Evolutionary conservation across 78 protist species (phyloP).

Genomic region (Salpingoeca rosetta): DNA sequence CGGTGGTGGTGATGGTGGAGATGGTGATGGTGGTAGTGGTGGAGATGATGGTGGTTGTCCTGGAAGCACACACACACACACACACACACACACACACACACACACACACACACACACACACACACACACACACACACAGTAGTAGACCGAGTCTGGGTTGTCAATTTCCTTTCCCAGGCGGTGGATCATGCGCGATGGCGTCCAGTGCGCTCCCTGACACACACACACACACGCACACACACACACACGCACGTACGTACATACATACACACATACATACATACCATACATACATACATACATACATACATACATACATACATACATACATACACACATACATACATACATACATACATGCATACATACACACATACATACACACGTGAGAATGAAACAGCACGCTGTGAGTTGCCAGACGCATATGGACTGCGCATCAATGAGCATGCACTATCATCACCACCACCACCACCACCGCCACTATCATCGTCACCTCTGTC

Average conservation of each 20-base stretch:
- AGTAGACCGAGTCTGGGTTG: constrained; percentile 75
- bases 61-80: neutral
- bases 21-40: no score
- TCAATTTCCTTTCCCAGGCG: constrained; percentile 91
- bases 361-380: neutral
- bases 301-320: neutral
- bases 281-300: neutral
- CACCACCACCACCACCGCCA: no score
- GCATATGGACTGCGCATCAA: neutral
- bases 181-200: constrained; percentile 87
- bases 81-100: neutral
- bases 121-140: constrained; percentile 95
- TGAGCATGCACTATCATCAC: neutral
- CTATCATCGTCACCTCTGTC: neutral
- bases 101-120: neutral
- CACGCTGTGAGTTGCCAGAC: neutral
- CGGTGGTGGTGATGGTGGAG: no score
- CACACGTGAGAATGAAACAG: neutral
- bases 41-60: neutral
- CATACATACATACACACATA: no score
- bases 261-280: neutral
- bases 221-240: neutral
- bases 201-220: constrained; percentile 53
- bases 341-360: neutral
- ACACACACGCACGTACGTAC: neutral